Evolutionary conservation across 192 early-diverging fungal genomes (phyloP), one percentile per base, ranked within the genome.

Genomic region (Coemansia sp.): DNA sequence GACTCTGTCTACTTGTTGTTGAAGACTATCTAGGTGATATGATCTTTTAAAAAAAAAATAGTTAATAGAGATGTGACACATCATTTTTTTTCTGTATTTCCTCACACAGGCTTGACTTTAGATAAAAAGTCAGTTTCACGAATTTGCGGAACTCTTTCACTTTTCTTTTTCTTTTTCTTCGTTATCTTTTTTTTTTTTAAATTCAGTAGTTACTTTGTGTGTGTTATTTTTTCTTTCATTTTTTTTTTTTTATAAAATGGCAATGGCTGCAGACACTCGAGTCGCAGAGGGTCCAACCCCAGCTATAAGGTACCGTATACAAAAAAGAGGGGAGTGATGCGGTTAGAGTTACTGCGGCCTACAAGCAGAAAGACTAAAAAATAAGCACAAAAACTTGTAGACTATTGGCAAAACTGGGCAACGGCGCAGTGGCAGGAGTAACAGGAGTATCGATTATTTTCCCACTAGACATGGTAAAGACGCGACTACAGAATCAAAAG

Each of bases 1-100:
- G 93, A 97, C 84, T 88, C 93, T 69, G 66, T 97, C 43, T 99
- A 98, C 71, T 81, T 98, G 70, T 78, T 99, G 62, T 91, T 98
- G 84, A 88, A 68, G 50, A 69, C 62, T n/a, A 74, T 79, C n/a
- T 79, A 26, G 57, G 43, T 10, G 7, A 35, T 46, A 10, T 38
- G 3, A 57, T 57, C 47, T 13, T 39, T 38, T 61, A 35, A 38
- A 62, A 62, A 62, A 42, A 16, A 43, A 42, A 42, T 10, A 50
- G 3, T 37, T 8, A 37, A 37, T 37, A 37, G 35, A 37, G 35
- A 37, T 33, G 16, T 28, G 30, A 5, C 16, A 17, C 43, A 46
- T 17, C 14, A 16, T 16, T 16, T 17, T 16, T 46, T 43, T 43
- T 16, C 14, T 46, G 17, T 46, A 37, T 8, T 37, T 37, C 7